Percentiles rank a stretch among this genome's conserved stretches.
These are phyloP conservation scores for Pythium folliculosum DNA, from an alignment of 352 stramenopile genomes.

Conservation along the genomic window DNA sequence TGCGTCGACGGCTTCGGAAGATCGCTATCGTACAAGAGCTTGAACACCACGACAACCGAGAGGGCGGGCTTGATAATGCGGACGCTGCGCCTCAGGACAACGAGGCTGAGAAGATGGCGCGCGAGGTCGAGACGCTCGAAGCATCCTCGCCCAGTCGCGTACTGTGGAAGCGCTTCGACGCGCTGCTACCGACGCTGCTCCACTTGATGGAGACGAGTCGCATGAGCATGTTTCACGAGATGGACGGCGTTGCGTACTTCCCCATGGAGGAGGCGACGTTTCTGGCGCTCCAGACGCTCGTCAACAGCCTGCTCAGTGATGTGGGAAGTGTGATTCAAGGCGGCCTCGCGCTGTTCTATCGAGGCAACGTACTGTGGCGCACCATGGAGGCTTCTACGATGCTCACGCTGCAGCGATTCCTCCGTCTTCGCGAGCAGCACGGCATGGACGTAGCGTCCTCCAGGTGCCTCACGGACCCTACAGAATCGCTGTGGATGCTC, in stretches of 20 bases:
- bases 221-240: conserved; percentile 41
- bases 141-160: conserved; percentile 33
- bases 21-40: conserved; percentile 36
- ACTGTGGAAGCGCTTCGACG: conserved; percentile 34
- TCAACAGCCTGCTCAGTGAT: conserved; percentile 42
- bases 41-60: conserved; percentile 11
- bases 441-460: conserved; percentile 37
- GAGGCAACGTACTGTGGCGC: conserved; percentile 55
- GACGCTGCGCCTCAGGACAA: neutral
- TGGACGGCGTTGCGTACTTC: conserved; percentile 50
- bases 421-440: conserved; percentile 54
- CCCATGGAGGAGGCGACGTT: conserved; percentile 53
- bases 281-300: conserved; percentile 52
- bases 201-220: conserved; percentile 34
- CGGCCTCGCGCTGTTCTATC: conserved; percentile 47
- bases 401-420: conserved; percentile 46
- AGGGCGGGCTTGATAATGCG: conserved; percentile 14
- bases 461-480: neutral
- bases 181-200: conserved; percentile 52
- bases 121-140: conserved; percentile 35
- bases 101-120: conserved; percentile 18
- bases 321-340: conserved; percentile 16
- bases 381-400: conserved; percentile 41
- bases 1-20: conserved; percentile 51
- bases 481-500: conserved; percentile 44